Base-by-base conservation (phyloP, 2,329 filamentous ascomycete species). In the Fusarium sp. region DNA sequence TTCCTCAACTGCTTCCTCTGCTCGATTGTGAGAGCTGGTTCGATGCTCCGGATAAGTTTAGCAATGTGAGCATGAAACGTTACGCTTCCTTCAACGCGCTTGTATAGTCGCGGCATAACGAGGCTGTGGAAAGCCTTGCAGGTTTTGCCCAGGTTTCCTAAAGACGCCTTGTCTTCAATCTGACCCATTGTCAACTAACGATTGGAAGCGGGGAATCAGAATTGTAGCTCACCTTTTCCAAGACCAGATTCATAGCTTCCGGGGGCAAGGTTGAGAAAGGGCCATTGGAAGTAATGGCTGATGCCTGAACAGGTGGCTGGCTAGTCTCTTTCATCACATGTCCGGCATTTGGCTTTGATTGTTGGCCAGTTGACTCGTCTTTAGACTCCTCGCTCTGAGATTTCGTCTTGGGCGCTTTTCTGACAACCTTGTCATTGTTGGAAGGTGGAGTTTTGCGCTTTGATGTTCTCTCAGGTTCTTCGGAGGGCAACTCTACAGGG, bases 1-100 rank as follows among this genome's bases (percentile, higher is more conserved):
- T 56, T 66, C 42, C 54, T 71, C 1, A 75, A 20, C 42, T 68
- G 52, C 14, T 70, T 71, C 25, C 56, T 72, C 29, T 75, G 73
- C 1, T 61, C 24, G 2, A 67, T 65, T 6, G 57, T 52, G 3
- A 75, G 60, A 22, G 65, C 45, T 2, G 64, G 71, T 10, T 74
- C 71, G 5, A 75, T 47, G 0, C 51, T 47, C 8, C 67, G 71
- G 9, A 73, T 75, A 8, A 74, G 16, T 20, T 69, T 69, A 13
- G 55, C 41, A 27, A 74, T 71, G 34, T 74, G 61, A 2, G 64
- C 54, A 12, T 74, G 64, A 25, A 27, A 62, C 5, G 11, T 12
- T 8, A 63, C 57, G 7, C 20, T 45, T 4, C 67, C 42, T 2
- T 54, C 29, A 6, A 75, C 8, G 14, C 56, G 72, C 2, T 57